Base-by-base conservation (phyloP, 2,329 filamentous ascomycete genomes). In the Cladobotryum protrusum region DNA sequence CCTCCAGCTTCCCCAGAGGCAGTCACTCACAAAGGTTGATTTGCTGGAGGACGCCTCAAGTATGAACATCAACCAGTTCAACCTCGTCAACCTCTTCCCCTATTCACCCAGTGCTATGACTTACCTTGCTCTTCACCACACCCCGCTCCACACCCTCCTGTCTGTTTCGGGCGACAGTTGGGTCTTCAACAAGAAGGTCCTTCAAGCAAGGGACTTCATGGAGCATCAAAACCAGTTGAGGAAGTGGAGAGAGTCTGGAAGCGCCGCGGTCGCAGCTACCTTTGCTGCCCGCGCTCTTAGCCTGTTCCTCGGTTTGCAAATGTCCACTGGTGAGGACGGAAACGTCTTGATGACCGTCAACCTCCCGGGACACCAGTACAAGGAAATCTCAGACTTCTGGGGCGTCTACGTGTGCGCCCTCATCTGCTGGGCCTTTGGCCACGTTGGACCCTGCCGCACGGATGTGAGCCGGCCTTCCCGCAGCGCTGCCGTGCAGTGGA, bases 131-230 rank as follows among this genome's bases (percentile, higher is more conserved):
- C 66, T 83, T 1, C 71, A 81, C 54, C 69, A 79, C 58, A 81
- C 79, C 1, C 80, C 79, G n/a, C 71, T 83, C 4, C 73, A 76
- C 53, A 73, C 75, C 54, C 71, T 83, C 1, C 69, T 83, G 15
- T 77, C 78, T 11, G 76, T 82, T 7, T 76, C 76, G 24, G 79
- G 79, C 43, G 74, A 82, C 53, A 78, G 72, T 47, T 82, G 78
- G 78, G 67, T 79, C 17, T 81, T 82, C 57, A 73, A 73, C 45
- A 71, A 73, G 48, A 82, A 82, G 57, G 64, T 82, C 5, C 61
- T 71, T 2, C 64, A 70, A 4, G 61, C 64, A 2, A 66, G 67
- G 20, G 60, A 67, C 11, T 82, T 77, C 55, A 57, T 65, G 41
- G 70, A 74, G 54, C 72, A 78, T 53, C 71, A 76, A 59, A 65